Percentiles rank a stretch among this genome's conserved stretches.
phyloP scores from a whole-genome alignment of 495 filamentous ascomycete species.

The Hyaloscypha finlandica region DNA sequence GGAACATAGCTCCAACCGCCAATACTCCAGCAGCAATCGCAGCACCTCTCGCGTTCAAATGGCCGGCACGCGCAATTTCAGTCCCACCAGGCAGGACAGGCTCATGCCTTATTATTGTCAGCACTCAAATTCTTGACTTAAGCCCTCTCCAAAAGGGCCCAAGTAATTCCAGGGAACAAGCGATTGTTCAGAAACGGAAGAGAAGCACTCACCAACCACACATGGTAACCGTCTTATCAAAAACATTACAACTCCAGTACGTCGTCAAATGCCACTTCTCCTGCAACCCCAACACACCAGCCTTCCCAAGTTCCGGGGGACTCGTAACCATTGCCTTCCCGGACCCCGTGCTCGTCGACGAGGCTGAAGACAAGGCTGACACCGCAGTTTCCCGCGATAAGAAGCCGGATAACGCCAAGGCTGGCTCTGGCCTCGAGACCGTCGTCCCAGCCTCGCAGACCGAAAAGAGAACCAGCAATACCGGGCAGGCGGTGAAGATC shows the following conservation, averaged over 20 bases:
- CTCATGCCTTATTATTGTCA: conserved; percentile 34
- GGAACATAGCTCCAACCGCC: conserved; percentile 13
- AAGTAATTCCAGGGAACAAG: not conserved
- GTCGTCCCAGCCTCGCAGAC: not conserved
- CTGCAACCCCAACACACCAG: not conserved
- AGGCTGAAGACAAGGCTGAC: conserved; percentile 7
- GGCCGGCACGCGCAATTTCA: conserved; percentile 29
- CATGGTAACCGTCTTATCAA: conserved; percentile 33
- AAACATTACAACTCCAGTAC: conserved; percentile 44
- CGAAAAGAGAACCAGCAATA: not conserved
- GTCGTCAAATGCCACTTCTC: conserved; percentile 41
- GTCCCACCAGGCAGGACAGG: conserved; percentile 38
- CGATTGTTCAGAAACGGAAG: not conserved
- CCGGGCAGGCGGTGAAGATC: not conserved
- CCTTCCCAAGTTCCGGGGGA: not conserved
- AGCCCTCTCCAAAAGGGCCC: too few relatives aligned
- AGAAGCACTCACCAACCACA: conserved; percentile 39
- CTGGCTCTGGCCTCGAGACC: not conserved
- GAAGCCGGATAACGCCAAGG: conserved; percentile 2
- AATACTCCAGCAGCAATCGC: conserved; percentile 2
- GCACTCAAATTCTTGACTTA: not conserved
- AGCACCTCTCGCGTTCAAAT: not conserved
- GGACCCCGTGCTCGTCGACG: not conserved
- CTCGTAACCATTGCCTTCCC: conserved; percentile 9
- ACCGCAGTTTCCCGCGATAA: not conserved